These are phyloP conservation scores for Aureobasidium mangrovei DNA, from an alignment of 2,329 filamentous ascomycete genomes.

Conservation along the genomic window DNA sequence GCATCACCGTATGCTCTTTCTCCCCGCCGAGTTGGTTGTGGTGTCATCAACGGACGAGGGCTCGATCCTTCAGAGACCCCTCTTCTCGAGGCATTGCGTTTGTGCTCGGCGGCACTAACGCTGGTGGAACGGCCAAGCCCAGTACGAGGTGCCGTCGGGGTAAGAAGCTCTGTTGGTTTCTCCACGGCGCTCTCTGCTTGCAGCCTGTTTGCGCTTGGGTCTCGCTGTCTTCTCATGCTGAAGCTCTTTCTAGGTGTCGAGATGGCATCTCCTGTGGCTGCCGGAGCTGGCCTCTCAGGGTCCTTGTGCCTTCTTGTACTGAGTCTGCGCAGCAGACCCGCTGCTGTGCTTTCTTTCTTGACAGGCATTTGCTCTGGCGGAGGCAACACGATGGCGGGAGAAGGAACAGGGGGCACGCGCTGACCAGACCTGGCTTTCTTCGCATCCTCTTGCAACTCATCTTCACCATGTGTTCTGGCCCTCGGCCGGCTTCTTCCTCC, in stretches of 20 bases:
- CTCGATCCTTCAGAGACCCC: conserved; percentile 45
- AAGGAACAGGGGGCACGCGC: conserved; percentile 44
- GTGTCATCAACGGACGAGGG: conserved; percentile 11
- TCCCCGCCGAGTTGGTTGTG: conserved; percentile 24
- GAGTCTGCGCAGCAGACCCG: conserved; percentile 75
- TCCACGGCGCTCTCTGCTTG: conserved; percentile 53
- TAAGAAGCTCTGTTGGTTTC: conserved; percentile 69
- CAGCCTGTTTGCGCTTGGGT: conserved; percentile 39
- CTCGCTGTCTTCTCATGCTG: conserved; percentile 60
- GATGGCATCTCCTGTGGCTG: conserved; percentile 60
- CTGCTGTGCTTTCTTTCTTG: conserved; percentile 82
- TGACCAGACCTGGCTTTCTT: conserved; percentile 51
- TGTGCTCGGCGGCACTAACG: conserved; percentile 70
- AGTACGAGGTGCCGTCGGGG: conserved; percentile 56
- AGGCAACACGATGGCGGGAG: conserved; percentile 35
- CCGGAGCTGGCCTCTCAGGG: conserved; percentile 50
- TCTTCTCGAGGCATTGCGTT: conserved; percentile 35
- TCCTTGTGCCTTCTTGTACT: conserved; percentile 76
- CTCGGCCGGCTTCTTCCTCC: conserved; percentile 75
- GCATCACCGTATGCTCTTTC: conserved; percentile 39
- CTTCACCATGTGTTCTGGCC: conserved; percentile 88
- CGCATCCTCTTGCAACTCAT: conserved; percentile 68
- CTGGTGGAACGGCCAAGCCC: conserved; percentile 79
- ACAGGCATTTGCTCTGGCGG: conserved; percentile 40
- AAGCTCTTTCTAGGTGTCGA: conserved; percentile 74